These are phyloP conservation scores for Fusarium ambrosium DNA, from an alignment of 2,329 filamentous ascomycete genomes.

Conservation along the genomic window DNA sequence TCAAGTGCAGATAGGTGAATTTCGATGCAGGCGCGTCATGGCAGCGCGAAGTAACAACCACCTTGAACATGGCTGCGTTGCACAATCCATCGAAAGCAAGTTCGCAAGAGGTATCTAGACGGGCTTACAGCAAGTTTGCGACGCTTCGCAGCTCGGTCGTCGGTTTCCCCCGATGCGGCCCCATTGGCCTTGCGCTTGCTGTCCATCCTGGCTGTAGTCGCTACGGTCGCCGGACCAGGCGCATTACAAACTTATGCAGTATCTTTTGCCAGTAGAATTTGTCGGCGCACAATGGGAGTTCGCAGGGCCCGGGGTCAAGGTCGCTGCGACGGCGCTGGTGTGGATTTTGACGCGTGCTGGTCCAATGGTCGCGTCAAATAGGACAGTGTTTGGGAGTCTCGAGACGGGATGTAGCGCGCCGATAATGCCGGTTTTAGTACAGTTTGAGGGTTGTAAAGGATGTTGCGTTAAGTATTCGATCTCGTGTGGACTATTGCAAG, in stretches of 20 bases:
- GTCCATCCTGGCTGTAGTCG: conserved; percentile 60
- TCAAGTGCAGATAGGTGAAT: neutral
- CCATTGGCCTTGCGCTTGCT: conserved; percentile 69
- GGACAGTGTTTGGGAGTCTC: conserved; percentile 14
- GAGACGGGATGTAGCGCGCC: conserved; percentile 11
- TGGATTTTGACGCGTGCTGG: conserved; percentile 49
- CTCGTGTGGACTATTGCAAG: conserved; percentile 25
- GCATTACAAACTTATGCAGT: conserved; percentile 45
- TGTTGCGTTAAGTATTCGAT: neutral
- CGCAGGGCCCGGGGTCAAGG: conserved; percentile 33
- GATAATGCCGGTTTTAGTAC: neutral
- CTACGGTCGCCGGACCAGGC: conserved; percentile 43
- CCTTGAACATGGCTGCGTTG: conserved; percentile 1
- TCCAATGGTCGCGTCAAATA: conserved; percentile 47
- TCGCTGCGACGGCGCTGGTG: conserved; percentile 39
- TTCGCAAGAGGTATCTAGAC: conserved; percentile 36
- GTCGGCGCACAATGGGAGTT: conserved; percentile 48
- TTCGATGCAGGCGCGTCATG: neutral
- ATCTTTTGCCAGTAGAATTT: conserved; percentile 11
- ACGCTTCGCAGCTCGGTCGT: conserved; percentile 69
- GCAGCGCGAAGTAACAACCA: neutral
- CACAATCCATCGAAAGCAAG: conserved; percentile 2
- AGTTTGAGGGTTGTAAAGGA: neutral
- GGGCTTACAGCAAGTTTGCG: conserved; percentile 66
- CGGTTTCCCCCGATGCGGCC: conserved; percentile 58